phyloP scores from a whole-genome alignment of 1,284 basidiomycete species.

The Coriolopsis trogii region DNA sequence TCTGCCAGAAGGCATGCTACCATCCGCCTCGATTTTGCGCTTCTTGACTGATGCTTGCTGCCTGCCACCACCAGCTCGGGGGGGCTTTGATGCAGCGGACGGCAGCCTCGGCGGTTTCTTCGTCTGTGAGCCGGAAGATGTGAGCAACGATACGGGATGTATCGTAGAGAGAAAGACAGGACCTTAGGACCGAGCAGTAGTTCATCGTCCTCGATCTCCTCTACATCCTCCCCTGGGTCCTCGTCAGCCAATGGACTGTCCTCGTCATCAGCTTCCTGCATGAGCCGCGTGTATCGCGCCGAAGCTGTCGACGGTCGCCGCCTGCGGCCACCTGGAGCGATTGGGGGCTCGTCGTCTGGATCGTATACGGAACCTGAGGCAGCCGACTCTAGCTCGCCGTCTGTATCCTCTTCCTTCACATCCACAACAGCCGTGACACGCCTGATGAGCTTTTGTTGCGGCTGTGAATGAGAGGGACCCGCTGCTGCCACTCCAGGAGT shows the following conservation, averaged over 20 bases:
- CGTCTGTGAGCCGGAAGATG: constrained; percentile 5
- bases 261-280: constrained; percentile 20
- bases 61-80: constrained; percentile 4
- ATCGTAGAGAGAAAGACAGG: background rate
- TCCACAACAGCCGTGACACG: constrained; percentile 48
- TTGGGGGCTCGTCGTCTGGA: constrained; percentile 15
- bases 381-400: constrained; percentile 21
- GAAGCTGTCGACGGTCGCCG: constrained; percentile 9
- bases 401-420: constrained; percentile 45
- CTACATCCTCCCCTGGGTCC: constrained; percentile 21
- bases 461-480: constrained; percentile 15
- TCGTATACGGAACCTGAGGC: constrained; percentile 26
- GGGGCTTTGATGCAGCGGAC: background rate
- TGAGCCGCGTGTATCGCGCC: constrained; percentile 2
- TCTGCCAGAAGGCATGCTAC: background rate
- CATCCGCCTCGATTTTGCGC: constrained; percentile 24
- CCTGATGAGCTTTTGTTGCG: constrained; percentile 38
- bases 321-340: background rate
- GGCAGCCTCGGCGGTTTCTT: constrained; percentile 2
- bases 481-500: constrained; percentile 4
- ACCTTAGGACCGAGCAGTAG: constrained; percentile 19
- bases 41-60: constrained; percentile 19
- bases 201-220: constrained; percentile 17
- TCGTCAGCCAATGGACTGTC: constrained; percentile 28
- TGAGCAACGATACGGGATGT: background rate